Conservation (phyloP, 2,329 filamentous ascomycete genomes). For the Ascochyta viciae-villosae region DNA sequence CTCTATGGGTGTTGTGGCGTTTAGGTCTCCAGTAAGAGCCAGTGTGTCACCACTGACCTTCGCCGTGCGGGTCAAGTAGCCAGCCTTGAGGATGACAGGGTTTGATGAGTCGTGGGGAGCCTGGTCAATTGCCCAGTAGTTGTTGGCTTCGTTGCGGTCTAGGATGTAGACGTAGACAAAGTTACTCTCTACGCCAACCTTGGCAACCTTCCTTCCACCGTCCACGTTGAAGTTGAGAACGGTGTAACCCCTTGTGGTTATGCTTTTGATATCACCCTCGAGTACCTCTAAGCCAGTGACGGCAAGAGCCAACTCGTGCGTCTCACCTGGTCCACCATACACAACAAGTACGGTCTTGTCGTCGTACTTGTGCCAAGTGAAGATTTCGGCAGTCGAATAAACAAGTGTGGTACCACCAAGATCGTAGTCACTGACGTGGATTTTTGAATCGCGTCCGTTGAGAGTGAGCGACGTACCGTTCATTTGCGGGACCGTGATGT, state of each 20-base stretch:
- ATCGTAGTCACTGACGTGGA: slow-evolving; percentile 72
- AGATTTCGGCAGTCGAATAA: slow-evolving; percentile 73
- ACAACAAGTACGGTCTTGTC: slow-evolving; percentile 67
- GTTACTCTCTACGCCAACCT: slow-evolving; percentile 50
- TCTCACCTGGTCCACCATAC: slow-evolving; percentile 68
- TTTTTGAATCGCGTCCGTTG: slow-evolving; percentile 69
- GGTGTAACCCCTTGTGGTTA: slow-evolving; percentile 52
- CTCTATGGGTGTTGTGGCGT: slow-evolving; percentile 71
- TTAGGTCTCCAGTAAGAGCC: slow-evolving; percentile 73
- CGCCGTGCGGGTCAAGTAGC: slow-evolving; percentile 70
- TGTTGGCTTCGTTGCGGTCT: slow-evolving; percentile 71
- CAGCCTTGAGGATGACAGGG: slow-evolving; percentile 66
- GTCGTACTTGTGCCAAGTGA: slow-evolving; percentile 71
- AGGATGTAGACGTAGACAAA: slow-evolving; percentile 64
- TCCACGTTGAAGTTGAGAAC: slow-evolving; percentile 65
- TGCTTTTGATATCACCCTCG: slow-evolving; percentile 52
- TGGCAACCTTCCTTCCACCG: slow-evolving; percentile 59
- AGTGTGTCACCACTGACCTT: slow-evolving; percentile 64
- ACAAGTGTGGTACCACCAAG: slow-evolving; percentile 66
- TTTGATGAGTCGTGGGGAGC: slow-evolving; percentile 38
- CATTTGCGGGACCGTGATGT: slow-evolving; percentile 65
- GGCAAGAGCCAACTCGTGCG: slow-evolving; percentile 66
- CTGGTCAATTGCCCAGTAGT: slow-evolving; percentile 70
- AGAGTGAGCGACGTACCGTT: slow-evolving; percentile 63
- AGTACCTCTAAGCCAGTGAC: slow-evolving; percentile 45